Percentiles rank a stretch among this genome's conserved stretches.
Conservation (phyloP, 345 rosid genomes). For the Luvunga scandens region DNA sequence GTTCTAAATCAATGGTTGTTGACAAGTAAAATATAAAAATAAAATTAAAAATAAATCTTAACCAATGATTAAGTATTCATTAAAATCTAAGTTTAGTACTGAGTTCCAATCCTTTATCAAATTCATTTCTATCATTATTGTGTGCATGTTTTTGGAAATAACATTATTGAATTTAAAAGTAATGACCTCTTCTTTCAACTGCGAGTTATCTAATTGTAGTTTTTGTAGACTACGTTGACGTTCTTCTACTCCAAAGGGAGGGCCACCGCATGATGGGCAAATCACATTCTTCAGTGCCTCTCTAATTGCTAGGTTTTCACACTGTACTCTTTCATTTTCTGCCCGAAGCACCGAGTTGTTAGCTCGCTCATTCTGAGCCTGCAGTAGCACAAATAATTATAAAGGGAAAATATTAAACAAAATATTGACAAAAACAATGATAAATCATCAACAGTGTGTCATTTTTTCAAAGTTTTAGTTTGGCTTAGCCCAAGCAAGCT, state of each 20-base stretch:
- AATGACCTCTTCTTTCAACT: conserved; percentile 50
- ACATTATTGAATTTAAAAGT: not conserved
- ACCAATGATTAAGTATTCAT: no score
- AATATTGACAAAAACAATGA: no score
- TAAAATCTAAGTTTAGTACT: no score
- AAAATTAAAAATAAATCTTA: no score
- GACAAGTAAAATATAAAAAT: no score
- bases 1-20: no score
- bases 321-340: conserved; percentile 51
- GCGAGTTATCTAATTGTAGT: conserved; percentile 45
- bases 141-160: no score
- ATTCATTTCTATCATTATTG: no score
- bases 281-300: conserved; percentile 52
- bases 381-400: not conserved
- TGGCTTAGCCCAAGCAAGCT: no score
- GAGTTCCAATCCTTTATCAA: no score
- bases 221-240: conserved; percentile 33
- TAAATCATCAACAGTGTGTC: no score
- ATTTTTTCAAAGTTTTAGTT: no score
- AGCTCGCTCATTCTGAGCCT: conserved; percentile 56
- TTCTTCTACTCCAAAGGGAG: conserved; percentile 47
- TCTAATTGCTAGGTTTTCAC: conserved; percentile 47
- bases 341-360: conserved; percentile 49
- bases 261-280: conserved; percentile 75
- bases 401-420: not conserved